phyloP scores from a whole-genome alignment of 23 red algal species.

The Gracilaria vermiculophylla region DNA sequence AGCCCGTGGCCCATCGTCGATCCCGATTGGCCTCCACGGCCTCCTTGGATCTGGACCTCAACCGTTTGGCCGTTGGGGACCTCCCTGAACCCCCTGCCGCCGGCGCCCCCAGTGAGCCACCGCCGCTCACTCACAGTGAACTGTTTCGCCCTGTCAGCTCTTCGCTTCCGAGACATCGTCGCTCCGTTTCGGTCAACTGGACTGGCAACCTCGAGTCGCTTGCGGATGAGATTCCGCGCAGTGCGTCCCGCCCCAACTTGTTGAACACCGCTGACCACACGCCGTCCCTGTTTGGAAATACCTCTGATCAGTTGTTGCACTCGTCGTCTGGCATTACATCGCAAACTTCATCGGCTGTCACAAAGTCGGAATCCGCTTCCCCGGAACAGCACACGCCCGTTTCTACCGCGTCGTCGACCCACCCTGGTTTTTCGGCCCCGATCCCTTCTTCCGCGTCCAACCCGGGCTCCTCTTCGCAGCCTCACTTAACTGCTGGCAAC shows the following conservation, averaged over 20 bases:
- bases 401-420: background rate
- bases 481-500: background rate
- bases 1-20: slow-evolving; percentile 21
- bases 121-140: background rate
- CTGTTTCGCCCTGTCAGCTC: background rate
- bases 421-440: background rate
- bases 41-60: slow-evolving; percentile 51
- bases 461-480: background rate
- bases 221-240: slow-evolving; percentile 16
- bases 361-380: background rate
- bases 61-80: slow-evolving; percentile 7
- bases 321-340: slow-evolving; percentile 20
- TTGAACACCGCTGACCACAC: background rate
- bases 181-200: slow-evolving; percentile 63
- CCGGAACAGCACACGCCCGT: background rate
- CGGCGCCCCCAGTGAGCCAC: background rate
- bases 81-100: background rate
- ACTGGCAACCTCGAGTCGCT: slow-evolving; percentile 35
- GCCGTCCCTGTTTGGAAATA: background rate
- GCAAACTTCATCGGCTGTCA: background rate
- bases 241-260: slow-evolving; percentile 33
- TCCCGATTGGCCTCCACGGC: slow-evolving; percentile 43
- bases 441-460: background rate
- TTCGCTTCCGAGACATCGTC: slow-evolving; percentile 28
- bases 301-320: slow-evolving; percentile 11